Conservation (phyloP, 2,329 filamentous ascomycete genomes). For the Corynespora cassiicola region DNA sequence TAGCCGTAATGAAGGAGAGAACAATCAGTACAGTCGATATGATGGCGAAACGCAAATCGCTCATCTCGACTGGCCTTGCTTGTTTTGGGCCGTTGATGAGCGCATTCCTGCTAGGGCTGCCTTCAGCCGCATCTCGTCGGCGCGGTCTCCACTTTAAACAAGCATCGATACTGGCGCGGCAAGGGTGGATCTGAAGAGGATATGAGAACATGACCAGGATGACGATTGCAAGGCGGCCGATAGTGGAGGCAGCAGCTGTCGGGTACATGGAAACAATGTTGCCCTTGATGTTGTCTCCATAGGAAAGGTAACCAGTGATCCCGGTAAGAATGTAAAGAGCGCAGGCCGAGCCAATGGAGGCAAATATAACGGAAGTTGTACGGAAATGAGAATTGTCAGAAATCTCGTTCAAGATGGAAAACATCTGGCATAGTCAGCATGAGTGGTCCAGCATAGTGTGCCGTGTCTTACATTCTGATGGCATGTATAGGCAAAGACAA, state of each 20-base stretch:
- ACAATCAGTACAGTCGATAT: conserved; percentile 88
- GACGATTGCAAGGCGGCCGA: conserved; percentile 94
- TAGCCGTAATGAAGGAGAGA: conserved; percentile 83
- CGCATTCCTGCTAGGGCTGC: conserved; percentile 51
- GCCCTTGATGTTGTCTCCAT: conserved; percentile 85
- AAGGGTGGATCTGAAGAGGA: conserved; percentile 93
- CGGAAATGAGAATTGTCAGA: conserved; percentile 80
- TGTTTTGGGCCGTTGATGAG: conserved; percentile 48
- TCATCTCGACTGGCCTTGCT: conserved; percentile 64
- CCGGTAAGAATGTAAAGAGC: conserved; percentile 88
- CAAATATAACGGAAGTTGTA: conserved; percentile 77
- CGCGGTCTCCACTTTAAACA: conserved; percentile 88
- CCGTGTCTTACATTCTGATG: conserved; percentile 81
- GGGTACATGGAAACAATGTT: conserved; percentile 83
- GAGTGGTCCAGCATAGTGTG: not conserved
- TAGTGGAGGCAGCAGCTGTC: conserved; percentile 81
- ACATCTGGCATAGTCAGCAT: conserved; percentile 71
- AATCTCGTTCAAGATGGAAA: conserved; percentile 96
- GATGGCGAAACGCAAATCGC: conserved; percentile 85
- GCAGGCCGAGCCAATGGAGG: conserved; percentile 89
- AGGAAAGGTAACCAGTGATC: conserved; percentile 94
- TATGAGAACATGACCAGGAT: conserved; percentile 96
- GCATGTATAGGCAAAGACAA: conserved; percentile 99
- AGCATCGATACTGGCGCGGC: conserved; percentile 91
- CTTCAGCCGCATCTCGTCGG: conserved; percentile 40